Evolutionary conservation across 2,329 filamentous ascomycete species (phyloP), one percentile per base, ranked within the genome.

Genomic region (Teratosphaeria zuluensis): DNA sequence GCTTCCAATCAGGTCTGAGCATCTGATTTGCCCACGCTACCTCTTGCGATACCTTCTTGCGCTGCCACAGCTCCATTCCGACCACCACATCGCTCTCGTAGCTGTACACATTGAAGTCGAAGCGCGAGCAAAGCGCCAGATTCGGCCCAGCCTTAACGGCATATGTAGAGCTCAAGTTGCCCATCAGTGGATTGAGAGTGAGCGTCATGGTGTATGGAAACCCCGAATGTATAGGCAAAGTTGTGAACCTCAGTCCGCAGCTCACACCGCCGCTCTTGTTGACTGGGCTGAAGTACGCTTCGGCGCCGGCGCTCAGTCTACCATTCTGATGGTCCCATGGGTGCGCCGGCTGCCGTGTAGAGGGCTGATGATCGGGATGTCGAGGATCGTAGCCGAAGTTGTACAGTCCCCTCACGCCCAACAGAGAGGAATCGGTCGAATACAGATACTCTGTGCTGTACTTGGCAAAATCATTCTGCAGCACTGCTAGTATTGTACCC

Each of bases 81-180:
- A 97, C 82, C 30, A 91, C 87, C 79, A 96, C 87, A 59, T 94
- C 89, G 70, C 90, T 96, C 77, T 99, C 94, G 77, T 96, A 99
- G 71, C 90, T 96, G 75, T 96, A 97, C 55, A 96, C 88, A 69
- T 99, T 99, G 76, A 99, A 99, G 70, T 95, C 91, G 76, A 97
- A 92, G 55, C 88, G 85, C 24, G 91, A 95, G 63, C 91, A 94
- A 55, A 99, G 81, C 11, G 90, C 89, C 65, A 95, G 84, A 67
- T 90, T 85, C 35, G 83, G 83, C 2, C 90, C 90, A 1, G 92
- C 92, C 68, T 90, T 88, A 54, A 97, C 89, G 0, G 94, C 89
- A 72, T 99, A 99, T 16, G 86, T 95, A 38, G 91, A 90, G 59
- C 88, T 92, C 60, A 99, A 81, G 69, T 90, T 95, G 19, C 94